phyloP scores from a whole-genome alignment of 306 rosid species.

The Malus orientalis region DNA sequence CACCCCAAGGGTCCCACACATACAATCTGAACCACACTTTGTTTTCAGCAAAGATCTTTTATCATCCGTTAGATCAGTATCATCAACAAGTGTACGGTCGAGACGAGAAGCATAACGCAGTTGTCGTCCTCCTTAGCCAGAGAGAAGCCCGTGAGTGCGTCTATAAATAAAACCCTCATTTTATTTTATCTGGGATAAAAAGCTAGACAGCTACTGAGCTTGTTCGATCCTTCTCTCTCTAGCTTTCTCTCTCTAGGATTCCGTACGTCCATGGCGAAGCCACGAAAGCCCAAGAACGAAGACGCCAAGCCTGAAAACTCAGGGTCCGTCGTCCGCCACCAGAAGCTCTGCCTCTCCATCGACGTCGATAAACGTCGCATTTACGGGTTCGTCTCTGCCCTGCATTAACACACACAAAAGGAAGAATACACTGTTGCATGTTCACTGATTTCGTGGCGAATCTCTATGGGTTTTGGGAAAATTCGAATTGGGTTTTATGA shows the following conservation, averaged over 20 bases:
- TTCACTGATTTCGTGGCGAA: neutral
- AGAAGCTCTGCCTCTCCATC: conserved; percentile 85
- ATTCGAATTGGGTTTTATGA: neutral
- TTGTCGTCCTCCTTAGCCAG: neutral
- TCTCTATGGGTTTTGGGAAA: neutral
- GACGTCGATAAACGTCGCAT: conserved; percentile 58
- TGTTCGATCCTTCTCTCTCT: neutral
- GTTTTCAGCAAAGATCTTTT: neutral
- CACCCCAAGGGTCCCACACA: neutral
- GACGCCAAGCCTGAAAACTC: conserved; percentile 77
- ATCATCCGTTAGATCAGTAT: neutral
- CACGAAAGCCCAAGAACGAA: conserved; percentile 84
- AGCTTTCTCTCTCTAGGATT: neutral
- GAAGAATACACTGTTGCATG: neutral
- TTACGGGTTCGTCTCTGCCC: conserved; percentile 60
- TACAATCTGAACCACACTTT: neutral
- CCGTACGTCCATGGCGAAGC: conserved; percentile 62
- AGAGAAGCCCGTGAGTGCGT: neutral
- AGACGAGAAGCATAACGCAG: neutral
- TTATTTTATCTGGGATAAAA: neutral
- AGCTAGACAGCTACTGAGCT: neutral
- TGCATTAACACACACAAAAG: neutral
- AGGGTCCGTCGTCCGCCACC: conserved; percentile 77
- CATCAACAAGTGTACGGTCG: neutral
- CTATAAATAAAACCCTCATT: neutral